Conservation (phyloP, 2,329 filamentous ascomycete species). For the Trichoderma cornu-damae region DNA sequence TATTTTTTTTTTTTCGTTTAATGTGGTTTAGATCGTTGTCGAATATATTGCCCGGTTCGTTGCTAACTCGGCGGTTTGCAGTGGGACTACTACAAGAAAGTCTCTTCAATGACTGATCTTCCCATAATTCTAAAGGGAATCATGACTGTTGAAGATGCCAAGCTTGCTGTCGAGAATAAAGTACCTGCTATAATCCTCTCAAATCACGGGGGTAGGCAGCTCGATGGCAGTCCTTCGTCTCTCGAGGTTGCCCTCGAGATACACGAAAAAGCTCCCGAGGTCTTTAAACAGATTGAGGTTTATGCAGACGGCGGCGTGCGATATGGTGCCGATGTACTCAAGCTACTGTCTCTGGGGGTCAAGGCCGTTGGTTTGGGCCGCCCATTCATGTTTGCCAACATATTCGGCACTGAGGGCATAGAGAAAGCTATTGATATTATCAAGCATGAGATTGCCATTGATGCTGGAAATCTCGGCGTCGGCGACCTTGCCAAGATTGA, state of each 20-base stretch:
- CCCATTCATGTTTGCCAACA: conserved; percentile 49
- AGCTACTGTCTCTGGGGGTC: conserved; percentile 41
- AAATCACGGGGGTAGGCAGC: conserved; percentile 41
- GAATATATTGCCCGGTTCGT: too few species aligned
- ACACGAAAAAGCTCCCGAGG: conserved; percentile 34
- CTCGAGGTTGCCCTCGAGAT: conserved; percentile 39
- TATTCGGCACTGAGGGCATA: conserved; percentile 47
- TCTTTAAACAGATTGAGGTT: conserved; percentile 38
- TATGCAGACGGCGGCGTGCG: conserved; percentile 41
- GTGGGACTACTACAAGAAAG: conserved; percentile 37
- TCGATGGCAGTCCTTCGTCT: conserved; percentile 36
- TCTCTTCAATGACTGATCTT: conserved; percentile 34
- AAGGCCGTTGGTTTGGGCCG: conserved; percentile 44
- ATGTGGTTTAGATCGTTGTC: not conserved
- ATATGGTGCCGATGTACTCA: conserved; percentile 40
- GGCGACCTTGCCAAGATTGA: conserved; percentile 34
- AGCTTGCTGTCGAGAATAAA: conserved; percentile 31
- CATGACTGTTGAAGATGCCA: conserved; percentile 34
- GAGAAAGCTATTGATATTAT: conserved; percentile 41
- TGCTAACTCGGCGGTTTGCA: conserved; percentile 1
- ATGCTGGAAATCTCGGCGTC: conserved; percentile 42
- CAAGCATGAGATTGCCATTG: conserved; percentile 45
- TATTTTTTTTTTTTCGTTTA: not conserved
- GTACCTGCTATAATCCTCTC: conserved; percentile 37
- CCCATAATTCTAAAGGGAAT: conserved; percentile 41